Percentiles rank a stretch among this genome's conserved stretches.
Conservation (phyloP, 2,329 filamentous ascomycete species). For the Hymenoscyphus fructigenus region DNA sequence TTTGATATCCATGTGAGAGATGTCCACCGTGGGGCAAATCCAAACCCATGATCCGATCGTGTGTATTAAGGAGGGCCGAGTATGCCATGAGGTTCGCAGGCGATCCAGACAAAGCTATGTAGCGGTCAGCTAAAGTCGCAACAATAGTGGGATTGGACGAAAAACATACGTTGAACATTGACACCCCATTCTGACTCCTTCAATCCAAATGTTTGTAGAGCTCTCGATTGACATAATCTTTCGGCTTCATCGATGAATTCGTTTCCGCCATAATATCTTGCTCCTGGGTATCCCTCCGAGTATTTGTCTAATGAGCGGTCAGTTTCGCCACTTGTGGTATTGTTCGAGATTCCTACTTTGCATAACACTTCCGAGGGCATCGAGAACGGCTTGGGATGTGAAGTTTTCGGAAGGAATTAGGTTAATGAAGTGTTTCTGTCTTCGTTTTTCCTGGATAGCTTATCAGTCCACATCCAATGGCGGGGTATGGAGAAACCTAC, state of each 20-base stretch:
- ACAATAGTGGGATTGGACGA: neutral
- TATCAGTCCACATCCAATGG: conserved; percentile 14
- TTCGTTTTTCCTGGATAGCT: conserved; percentile 74
- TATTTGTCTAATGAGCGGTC: conserved; percentile 73
- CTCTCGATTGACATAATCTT: conserved; percentile 84
- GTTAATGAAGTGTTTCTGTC: conserved; percentile 98
- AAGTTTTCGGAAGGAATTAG: conserved; percentile 95
- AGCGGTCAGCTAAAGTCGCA: conserved; percentile 1
- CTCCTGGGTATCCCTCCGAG: conserved; percentile 95
- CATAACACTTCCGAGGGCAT: conserved; percentile 91
- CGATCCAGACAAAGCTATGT: conserved; percentile 46
- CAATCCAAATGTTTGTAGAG: conserved; percentile 82
- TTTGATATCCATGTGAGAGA: conserved; percentile 96
- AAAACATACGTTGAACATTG: conserved; percentile 77
- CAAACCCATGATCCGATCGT: conserved; percentile 95
- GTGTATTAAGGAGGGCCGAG: conserved; percentile 85
- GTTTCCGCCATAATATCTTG: conserved; percentile 95
- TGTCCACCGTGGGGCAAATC: conserved; percentile 96
- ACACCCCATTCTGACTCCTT: conserved; percentile 90
- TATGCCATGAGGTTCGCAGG: conserved; percentile 81
- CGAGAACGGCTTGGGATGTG: conserved; percentile 87
- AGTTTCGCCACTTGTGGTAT: conserved; percentile 39
- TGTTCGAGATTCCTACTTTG: conserved; percentile 62
- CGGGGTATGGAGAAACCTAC: conserved; percentile 45
- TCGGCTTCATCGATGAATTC: conserved; percentile 93